Evolutionary conservation across 495 filamentous ascomycete genomes (phyloP), one percentile per base, ranked within the genome.

Genomic region (Achaetomiella virescens): DNA sequence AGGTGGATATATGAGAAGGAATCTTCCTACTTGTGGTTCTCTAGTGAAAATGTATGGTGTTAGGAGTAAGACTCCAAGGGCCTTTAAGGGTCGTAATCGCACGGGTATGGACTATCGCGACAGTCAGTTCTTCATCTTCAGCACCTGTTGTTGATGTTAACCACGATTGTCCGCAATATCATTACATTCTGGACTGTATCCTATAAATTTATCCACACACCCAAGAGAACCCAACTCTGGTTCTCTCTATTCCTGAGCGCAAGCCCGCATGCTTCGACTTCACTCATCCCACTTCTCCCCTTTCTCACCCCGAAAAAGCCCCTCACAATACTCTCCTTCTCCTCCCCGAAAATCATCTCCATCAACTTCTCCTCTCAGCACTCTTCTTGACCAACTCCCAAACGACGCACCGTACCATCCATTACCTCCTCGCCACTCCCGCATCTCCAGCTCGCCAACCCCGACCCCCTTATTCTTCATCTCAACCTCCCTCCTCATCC

Each of bases 361-460:
- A 67, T 18, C 18, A 67, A 47, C 48, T 61, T 63, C 0, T 64
- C 59, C 49, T 59, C 40, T 68, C 63, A 0, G 66, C 61, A 38
- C 66, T 68, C 55, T 66, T 60, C 53, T 61, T 52, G 18, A 68
- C 56, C 36, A 68, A 31, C 27, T 59, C 61, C 63, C 61, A 66
- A 36, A 66, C n/a, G n/a, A 68, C 15, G 65, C 57, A n/a, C 59
- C 64, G 8, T 48, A 61, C 7, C n/a, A n/a, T n/a, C 57, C 60
- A 22, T 56, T 46, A n/a, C 31, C 54, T n/a, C 48, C 54, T 4
- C 12, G 54, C 15, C 36, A 48, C 3, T 45, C 37, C 43, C 29
- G 42, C 22, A n/a, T 38, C 40, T 35, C 17, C 25, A 37, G 40
- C 3, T 31, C 41, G 3, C 29, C 45, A 44, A 29, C 46, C 10